phyloP scores from a whole-genome alignment of 371 early-diverging fungal genomes.

The Mucor piriformis region DNA sequence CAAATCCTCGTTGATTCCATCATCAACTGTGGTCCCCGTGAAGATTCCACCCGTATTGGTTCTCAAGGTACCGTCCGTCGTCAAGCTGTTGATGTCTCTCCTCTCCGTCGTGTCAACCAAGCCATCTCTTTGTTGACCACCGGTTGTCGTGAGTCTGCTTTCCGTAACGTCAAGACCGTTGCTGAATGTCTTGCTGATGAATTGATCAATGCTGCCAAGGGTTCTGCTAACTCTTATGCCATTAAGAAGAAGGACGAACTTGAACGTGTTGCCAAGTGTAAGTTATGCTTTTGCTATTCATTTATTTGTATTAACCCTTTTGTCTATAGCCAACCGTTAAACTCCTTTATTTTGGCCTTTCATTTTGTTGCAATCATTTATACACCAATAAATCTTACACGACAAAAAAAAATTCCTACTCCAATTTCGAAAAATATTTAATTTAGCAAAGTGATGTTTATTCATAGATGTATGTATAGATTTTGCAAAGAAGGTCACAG shows the following conservation, averaged over 20 bases:
- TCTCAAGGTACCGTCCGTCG: constrained; percentile 99
- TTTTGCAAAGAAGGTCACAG: background rate
- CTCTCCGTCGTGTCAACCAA: constrained; percentile 99
- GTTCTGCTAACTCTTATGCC: constrained; percentile 98
- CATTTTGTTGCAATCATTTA: background rate
- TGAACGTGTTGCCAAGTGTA: constrained; percentile 73
- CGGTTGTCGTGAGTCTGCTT: constrained; percentile 68
- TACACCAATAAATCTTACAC: constrained; percentile 5
- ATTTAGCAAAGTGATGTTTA: no score
- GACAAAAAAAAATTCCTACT: background rate
- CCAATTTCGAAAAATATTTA: no score
- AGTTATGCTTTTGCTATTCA: constrained; percentile 9
- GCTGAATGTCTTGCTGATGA: constrained; percentile 99
- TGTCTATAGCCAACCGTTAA: constrained; percentile 38
- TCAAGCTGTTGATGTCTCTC: constrained; percentile 99
- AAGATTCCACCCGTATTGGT: constrained; percentile 99
- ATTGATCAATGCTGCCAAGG: constrained; percentile 99
- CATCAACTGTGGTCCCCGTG: constrained; percentile 99
- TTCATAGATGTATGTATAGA: no score
- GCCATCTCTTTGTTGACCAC: constrained; percentile 96
- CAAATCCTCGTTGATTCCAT: constrained; percentile 99
- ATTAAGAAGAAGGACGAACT: constrained; percentile 99
- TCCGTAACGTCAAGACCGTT: constrained; percentile 37
- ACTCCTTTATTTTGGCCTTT: background rate
- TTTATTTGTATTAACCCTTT: background rate